Percentiles rank a stretch among this genome's conserved stretches.
Evolutionary conservation across 768 basidiomycete species (phyloP).

Genomic region (Termitomyces sp.): DNA sequence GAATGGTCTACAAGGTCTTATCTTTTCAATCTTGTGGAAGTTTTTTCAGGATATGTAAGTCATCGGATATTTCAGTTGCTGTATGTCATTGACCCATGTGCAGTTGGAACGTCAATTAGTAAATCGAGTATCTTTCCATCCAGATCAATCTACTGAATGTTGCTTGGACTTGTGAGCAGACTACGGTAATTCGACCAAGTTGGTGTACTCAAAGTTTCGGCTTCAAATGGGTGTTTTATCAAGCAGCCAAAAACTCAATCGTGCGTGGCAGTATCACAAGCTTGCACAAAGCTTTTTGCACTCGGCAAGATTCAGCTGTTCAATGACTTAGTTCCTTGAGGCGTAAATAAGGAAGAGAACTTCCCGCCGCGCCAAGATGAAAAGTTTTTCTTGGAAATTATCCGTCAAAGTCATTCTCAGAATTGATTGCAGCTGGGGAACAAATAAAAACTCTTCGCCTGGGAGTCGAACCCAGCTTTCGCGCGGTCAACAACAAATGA

Average conservation of each 20-base stretch:
- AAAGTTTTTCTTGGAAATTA: too few relatives aligned
- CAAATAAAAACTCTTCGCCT: background rate
- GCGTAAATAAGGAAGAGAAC: too few relatives aligned
- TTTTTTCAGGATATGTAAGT: constrained; percentile 85
- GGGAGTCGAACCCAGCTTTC: constrained; percentile 4
- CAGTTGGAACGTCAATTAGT: constrained; percentile 23
- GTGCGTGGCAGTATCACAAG: background rate
- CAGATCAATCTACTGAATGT: background rate
- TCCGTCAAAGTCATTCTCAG: too few relatives aligned
- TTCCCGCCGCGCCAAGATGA: too few relatives aligned
- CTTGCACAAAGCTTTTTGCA: too few relatives aligned
- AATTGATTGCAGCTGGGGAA: too few relatives aligned
- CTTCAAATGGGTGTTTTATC: background rate
- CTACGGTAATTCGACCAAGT: background rate
- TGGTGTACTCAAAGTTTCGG: background rate
- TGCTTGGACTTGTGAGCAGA: background rate
- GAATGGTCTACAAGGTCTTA: constrained; percentile 86
- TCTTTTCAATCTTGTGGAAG: constrained; percentile 92
- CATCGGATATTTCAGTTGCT: background rate
- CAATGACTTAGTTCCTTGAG: too few relatives aligned
- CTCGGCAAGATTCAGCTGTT: background rate
- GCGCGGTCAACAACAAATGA: background rate
- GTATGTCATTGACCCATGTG: background rate
- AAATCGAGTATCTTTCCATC: background rate
- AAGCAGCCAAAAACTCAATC: background rate